A percentile compares a stretch with the other conserved stretches of the same genome.
These are phyloP conservation scores for Elongisporangium senticosum DNA, from an alignment of 352 stramenopile genomes.

Conservation along the genomic window DNA sequence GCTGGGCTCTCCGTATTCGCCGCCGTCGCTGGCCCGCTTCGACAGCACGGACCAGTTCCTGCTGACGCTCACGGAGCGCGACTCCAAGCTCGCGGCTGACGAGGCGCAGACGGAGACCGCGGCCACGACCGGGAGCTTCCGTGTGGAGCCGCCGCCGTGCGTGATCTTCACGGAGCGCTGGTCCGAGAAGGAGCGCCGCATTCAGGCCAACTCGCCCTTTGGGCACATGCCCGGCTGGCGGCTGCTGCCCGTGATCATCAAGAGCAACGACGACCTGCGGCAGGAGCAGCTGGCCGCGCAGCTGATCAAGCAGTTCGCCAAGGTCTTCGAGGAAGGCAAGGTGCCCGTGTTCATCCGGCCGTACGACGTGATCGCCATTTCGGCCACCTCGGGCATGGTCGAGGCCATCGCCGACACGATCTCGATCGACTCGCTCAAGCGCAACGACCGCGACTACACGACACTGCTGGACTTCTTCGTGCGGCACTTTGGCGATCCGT, in stretches of 20 bases:
- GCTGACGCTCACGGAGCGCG: constrained; percentile 57
- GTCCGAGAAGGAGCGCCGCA: constrained; percentile 90
- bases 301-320: constrained; percentile 92
- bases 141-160: constrained; percentile 13
- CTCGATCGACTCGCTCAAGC: constrained; percentile 97
- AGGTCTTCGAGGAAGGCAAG: constrained; percentile 92
- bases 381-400: constrained; percentile 91
- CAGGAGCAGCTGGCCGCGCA: constrained; percentile 98
- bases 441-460: constrained; percentile 91
- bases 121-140: neutral
- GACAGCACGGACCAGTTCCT: constrained; percentile 78
- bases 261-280: constrained; percentile 97
- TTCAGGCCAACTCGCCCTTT: constrained; percentile 85
- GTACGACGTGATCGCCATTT: constrained; percentile 96
- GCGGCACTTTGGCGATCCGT: constrained; percentile 86
- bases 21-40: constrained; percentile 47
- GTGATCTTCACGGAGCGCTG: constrained; percentile 95
- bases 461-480: constrained; percentile 93
- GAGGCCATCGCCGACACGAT: constrained; percentile 96
- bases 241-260: constrained; percentile 94
- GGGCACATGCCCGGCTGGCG: constrained; percentile 84
- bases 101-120: constrained; percentile 29
- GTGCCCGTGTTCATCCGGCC: constrained; percentile 93
- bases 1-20: constrained; percentile 48
- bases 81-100: constrained; percentile 65